Evolutionary conservation across 2,329 filamentous ascomycete genomes (phyloP).

Genomic region (Alternaria tenuissima): DNA sequence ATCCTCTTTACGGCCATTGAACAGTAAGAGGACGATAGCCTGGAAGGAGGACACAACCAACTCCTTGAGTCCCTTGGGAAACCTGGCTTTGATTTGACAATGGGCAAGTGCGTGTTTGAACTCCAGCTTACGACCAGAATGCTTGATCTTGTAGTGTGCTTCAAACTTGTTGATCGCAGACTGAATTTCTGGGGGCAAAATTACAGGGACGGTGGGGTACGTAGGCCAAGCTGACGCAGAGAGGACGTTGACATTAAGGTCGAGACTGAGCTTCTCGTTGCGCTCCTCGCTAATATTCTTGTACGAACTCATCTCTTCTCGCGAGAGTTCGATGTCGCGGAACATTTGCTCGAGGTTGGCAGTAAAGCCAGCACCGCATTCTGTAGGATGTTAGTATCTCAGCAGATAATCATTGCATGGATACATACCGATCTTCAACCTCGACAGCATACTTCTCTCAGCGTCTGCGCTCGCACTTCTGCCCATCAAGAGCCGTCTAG

Average conservation of each 20-base stretch:
- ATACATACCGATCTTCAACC: conserved; percentile 73
- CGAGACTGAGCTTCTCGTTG: conserved; percentile 66
- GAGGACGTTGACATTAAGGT: conserved; percentile 88
- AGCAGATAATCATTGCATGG: background rate
- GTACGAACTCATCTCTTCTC: conserved; percentile 92
- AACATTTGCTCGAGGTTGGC: conserved; percentile 99
- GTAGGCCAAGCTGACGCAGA: conserved; percentile 92
- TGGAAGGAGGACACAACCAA: conserved; percentile 92
- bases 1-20: conserved; percentile 74
- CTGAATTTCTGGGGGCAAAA: conserved; percentile 77
- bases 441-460: conserved; percentile 92
- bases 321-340: conserved; percentile 92
- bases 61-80: conserved; percentile 83
- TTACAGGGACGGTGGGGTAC: conserved; percentile 79
- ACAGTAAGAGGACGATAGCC: conserved; percentile 86
- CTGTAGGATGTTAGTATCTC: conserved; percentile 50
- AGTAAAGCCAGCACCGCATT: conserved; percentile 93
- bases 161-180: conserved; percentile 84
- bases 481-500: conserved; percentile 86
- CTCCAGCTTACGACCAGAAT: conserved; percentile 82
- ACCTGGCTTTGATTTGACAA: conserved; percentile 82
- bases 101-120: conserved; percentile 97
- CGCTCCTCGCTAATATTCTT: conserved; percentile 71
- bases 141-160: conserved; percentile 84
- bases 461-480: conserved; percentile 94